Base-by-base conservation (phyloP, 805 yeast species). In the Hyphopichia homilentoma region DNA sequence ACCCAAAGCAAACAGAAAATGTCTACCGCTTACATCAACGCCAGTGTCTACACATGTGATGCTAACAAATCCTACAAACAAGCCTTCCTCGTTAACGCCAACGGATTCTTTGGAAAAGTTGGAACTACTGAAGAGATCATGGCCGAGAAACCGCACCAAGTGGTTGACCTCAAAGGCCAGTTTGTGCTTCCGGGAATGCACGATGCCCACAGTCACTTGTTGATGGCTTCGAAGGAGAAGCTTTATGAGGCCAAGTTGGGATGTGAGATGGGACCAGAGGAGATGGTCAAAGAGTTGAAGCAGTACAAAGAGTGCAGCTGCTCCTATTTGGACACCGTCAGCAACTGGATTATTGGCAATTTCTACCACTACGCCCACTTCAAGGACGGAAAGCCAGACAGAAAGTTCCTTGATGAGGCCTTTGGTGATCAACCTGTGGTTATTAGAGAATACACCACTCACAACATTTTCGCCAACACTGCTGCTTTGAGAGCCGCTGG, bases 171-270 rank as follows among this genome's bases (percentile, higher is more conserved):
- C 15, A 36, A 47, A 25, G 48, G 48, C n/a, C 43, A 47, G 33
- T 47, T 47, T 29, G 52, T 48, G 13, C 45, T 47, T 50, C 54
- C 54, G 19, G 54, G 54, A 15, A 45, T 48, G 49, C 54, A 48
- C 33, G 54, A 48, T 35, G 52, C 52, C 28, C 52, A 48, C 33
- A 40, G 43, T 33, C 54, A 47, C 35, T 32, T 48, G 22, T 33
- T 48, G 23, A 46, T 47, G 51, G 53, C 53, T 15, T 43, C 50
- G 2, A 41, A 45, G 25, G 51, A 48, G 32, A 48, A 48, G 30
- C 25, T 48, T 7, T 48, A 46, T 21, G 45, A 48, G 25, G 53
- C 53, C 8, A 46, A 48, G 26, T 37, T 48, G 6, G 53, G 53
- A 13, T 29, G 38, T 7, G 30, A 30, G 22, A 21, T 41, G 9